Base-by-base conservation (phyloP, 371 early-diverging fungal species). In the Syncephalastrum monosporum region DNA sequence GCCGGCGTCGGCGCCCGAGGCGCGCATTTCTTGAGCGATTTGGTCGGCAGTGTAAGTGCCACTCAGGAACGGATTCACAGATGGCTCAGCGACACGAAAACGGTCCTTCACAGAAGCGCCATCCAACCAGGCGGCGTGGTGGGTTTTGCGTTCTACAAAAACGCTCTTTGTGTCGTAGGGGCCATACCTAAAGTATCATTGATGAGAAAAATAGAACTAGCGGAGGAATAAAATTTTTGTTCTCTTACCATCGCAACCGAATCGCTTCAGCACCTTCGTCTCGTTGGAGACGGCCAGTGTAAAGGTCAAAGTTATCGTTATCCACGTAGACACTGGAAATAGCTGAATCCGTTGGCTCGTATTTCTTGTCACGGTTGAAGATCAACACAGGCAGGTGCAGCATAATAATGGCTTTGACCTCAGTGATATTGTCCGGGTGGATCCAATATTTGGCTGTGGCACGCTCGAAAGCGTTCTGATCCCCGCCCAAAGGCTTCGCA, bases 381-480 rank as follows among this genome's bases (percentile, higher is more conserved):
- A 98, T 87, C 48, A 96, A 83, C 14, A 97, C 90, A 12, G 99
- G 99, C 55, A 99, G 81, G 68, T 96, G 86, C 67, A 90, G 85
- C 62, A 97, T 84, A 54, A 98, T 92, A 64, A 85, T 77, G 61
- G 89, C 86, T 67, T 95, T 94, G 70, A 99, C 86, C 61, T 95
- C 95, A 59, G 91, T 92, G 33, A 98, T 85, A 64, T 96, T 94
- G 68, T 97, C 97, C 0, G 93, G 90, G 59, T 94, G 95, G 3
- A 98, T 94, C 99, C 99, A 98, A 76, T 97, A 99, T 75, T 98
- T 95, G 49, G 91, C 91, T n/a, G 95, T 94, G 57, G 89, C 83
- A 21, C 96, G 83, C 17, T 95, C 93, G 80, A 93, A 94, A 56
- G 89, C 87, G 56, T 82, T 84, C 59, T 86, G 82, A 23, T 80